Conservation (phyloP, 306 rosid species). For the Quercus agrifolia region DNA sequence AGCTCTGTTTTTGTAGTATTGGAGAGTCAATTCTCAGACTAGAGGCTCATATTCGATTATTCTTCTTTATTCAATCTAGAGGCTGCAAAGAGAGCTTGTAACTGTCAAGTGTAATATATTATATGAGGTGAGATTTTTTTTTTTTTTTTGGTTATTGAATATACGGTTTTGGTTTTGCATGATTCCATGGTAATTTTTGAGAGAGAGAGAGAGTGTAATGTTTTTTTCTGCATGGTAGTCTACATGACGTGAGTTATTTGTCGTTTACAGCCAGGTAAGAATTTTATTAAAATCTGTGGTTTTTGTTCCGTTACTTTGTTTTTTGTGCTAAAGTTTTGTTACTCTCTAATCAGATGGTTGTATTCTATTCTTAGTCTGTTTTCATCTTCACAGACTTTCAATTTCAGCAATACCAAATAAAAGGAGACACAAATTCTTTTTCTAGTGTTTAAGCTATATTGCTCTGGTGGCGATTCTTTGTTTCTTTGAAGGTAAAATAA, state of each 20-base stretch:
- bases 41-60: conserved; percentile 15
- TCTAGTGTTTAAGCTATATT: not conserved
- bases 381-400: not conserved
- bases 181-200: conserved; percentile 5
- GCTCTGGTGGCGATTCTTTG: conserved; percentile 9
- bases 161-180: conserved; percentile 11
- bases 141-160: conserved; percentile 13
- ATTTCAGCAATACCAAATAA: not conserved
- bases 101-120: not conserved
- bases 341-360: not conserved
- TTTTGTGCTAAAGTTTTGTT: not conserved
- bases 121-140: conserved; percentile 35
- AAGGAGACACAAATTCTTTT: not conserved
- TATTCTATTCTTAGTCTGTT: not conserved
- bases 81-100: not conserved
- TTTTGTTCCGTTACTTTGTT: not conserved
- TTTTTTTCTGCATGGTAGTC: not conserved
- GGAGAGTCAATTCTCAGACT: not conserved
- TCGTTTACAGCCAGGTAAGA: conserved; percentile 35
- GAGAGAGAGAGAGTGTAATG: conserved; percentile 1
- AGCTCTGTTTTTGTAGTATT: conserved; percentile 18
- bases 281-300: conserved; percentile 20
- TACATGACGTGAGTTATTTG: conserved; percentile 23
- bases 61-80: not conserved
- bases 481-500: not conserved